Evolutionary conservation across 2,329 filamentous ascomycete genomes (phyloP).

Genomic region (Nemania sp.): DNA sequence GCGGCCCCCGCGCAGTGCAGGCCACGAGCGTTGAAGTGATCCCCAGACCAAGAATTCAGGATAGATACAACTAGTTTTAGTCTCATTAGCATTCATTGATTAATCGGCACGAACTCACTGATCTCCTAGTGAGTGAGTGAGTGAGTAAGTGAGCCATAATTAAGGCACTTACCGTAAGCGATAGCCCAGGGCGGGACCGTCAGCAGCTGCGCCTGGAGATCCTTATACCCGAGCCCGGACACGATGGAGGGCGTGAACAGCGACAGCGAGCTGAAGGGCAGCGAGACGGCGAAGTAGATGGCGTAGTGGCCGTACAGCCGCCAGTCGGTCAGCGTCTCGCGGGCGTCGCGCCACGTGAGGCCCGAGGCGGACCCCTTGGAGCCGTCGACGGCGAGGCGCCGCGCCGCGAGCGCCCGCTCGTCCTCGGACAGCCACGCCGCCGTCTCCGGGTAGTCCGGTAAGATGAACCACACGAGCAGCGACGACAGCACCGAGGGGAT

Average conservation of each 20-base stretch:
- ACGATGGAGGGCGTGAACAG: slow-evolving; percentile 65
- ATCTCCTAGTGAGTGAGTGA: slow-evolving; percentile 1
- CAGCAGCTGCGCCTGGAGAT: slow-evolving; percentile 61
- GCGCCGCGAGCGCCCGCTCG: slow-evolving; percentile 61
- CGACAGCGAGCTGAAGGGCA: slow-evolving; percentile 44
- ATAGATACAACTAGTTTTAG: slow-evolving; percentile 43
- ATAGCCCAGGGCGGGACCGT: slow-evolving; percentile 71
- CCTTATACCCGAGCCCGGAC: slow-evolving; percentile 41
- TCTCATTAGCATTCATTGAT: no score
- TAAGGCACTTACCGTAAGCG: slow-evolving; percentile 49
- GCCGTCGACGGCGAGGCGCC: slow-evolving; percentile 51
- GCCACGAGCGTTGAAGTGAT: slow-evolving; percentile 61
- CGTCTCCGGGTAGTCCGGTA: slow-evolving; percentile 70
- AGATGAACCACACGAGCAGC: slow-evolving; percentile 59
- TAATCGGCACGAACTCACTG: background rate
- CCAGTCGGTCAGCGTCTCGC: slow-evolving; percentile 67
- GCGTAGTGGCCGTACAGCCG: slow-evolving; percentile 70
- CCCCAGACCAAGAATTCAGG: slow-evolving; percentile 62
- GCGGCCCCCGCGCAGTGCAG: slow-evolving; percentile 50
- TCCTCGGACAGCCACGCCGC: slow-evolving; percentile 63
- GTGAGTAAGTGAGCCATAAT: no score
- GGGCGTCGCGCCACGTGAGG: slow-evolving; percentile 70
- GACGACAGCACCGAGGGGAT: slow-evolving; percentile 57
- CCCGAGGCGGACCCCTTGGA: slow-evolving; percentile 63
- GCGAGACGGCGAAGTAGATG: slow-evolving; percentile 49